Percentiles rank a stretch among this genome's conserved stretches.
These are phyloP conservation scores for Excoecaria agallocha DNA, from an alignment of 345 rosid species.

Conservation along the genomic window DNA sequence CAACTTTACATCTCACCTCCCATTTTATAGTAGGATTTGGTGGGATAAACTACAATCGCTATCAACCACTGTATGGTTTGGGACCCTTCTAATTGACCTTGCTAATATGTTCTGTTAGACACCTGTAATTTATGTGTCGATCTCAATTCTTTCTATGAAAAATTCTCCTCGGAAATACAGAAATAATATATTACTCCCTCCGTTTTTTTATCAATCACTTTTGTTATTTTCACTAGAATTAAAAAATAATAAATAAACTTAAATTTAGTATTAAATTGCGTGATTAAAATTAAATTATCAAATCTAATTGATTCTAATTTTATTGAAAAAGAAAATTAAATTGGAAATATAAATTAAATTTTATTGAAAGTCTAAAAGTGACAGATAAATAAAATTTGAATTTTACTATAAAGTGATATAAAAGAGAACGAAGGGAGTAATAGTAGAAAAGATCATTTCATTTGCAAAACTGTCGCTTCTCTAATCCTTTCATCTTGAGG, in stretches of 20 bases:
- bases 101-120: not conserved
- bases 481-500: not conserved
- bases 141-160: not conserved
- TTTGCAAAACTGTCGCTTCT: not conserved
- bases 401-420: no score
- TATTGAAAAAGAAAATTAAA: no score
- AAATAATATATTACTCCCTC: not conserved
- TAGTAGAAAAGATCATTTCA: not conserved
- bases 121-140: not conserved
- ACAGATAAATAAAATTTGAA: no score
- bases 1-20: not conserved
- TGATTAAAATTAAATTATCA: no score
- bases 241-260: no score
- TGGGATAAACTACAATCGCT: not conserved
- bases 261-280: no score
- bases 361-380: no score
- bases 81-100: not conserved
- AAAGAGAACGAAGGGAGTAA: no score
- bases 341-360: no score
- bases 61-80: not conserved
- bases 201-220: no score
- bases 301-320: no score
- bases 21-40: not conserved
- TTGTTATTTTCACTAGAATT: no score
- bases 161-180: not conserved